Conservation (phyloP, 352 stramenopile genomes). For the Phytophthora citricola region DNA sequence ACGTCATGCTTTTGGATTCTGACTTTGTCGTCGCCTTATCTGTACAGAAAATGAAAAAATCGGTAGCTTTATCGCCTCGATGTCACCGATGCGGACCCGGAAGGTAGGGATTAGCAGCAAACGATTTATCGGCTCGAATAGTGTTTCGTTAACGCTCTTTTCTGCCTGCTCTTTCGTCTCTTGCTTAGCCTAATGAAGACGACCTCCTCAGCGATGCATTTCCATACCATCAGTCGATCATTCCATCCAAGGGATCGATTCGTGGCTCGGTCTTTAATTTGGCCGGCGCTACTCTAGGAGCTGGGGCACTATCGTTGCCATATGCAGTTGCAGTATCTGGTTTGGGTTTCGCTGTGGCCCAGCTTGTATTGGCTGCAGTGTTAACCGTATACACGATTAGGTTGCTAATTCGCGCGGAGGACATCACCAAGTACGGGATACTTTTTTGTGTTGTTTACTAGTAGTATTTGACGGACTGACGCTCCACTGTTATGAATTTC, state of each 20-base stretch:
- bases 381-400: conserved; percentile 88
- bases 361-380: conserved; percentile 71
- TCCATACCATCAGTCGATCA: conserved; percentile 79
- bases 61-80: conserved; percentile 73
- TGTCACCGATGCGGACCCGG: conserved; percentile 68
- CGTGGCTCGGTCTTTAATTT: conserved; percentile 88
- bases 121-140: neutral
- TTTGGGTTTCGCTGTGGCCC: conserved; percentile 73
- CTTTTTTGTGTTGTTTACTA: neutral
- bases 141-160: neutral
- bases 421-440: conserved; percentile 75
- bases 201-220: conserved; percentile 68
- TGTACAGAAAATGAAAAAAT: conserved; percentile 71
- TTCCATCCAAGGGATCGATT: conserved; percentile 85
- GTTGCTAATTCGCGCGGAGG: conserved; percentile 75
- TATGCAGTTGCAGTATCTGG: conserved; percentile 85
- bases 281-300: conserved; percentile 79
- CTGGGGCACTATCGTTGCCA: conserved; percentile 77
- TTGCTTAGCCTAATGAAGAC: conserved; percentile 40
- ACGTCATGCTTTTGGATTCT: conserved; percentile 2
- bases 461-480: neutral
- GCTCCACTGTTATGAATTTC: conserved; percentile 2
- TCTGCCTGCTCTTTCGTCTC: neutral
- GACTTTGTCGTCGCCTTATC: conserved; percentile 8
- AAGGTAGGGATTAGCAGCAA: conserved; percentile 19